phyloP scores from a whole-genome alignment of 2,329 filamentous ascomycete genomes.

The Trichoderma pleuroti region DNA sequence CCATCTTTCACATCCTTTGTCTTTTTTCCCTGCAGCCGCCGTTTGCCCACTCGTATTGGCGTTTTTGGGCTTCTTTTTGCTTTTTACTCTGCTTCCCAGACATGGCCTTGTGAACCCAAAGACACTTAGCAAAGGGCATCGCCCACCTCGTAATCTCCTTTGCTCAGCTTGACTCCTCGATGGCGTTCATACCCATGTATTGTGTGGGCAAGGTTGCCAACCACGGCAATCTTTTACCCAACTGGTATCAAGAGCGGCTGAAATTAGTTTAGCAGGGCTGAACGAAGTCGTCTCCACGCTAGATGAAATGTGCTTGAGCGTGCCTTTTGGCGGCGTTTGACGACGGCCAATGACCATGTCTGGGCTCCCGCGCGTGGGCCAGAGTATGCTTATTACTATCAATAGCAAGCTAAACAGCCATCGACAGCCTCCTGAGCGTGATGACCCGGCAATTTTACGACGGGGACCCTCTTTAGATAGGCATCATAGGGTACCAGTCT shows the following conservation, averaged over 20 bases:
- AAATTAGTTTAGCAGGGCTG: conserved; percentile 17
- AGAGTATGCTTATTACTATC: background rate
- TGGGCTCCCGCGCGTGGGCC: background rate
- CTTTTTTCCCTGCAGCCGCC: background rate
- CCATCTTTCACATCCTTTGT: background rate
- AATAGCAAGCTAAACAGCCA: background rate
- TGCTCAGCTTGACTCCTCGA: background rate
- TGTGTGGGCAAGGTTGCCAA: background rate
- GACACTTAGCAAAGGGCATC: background rate
- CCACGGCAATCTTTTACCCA: background rate
- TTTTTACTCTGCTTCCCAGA: background rate
- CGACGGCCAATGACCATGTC: background rate
- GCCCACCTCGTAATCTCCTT: background rate
- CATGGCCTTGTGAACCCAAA: background rate
- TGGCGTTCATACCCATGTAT: background rate
- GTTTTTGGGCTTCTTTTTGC: background rate
- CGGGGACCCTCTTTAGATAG: background rate
- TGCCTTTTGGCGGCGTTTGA: background rate
- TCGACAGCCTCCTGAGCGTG: background rate
- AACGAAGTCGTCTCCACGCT: conserved; percentile 7
- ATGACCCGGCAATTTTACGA: background rate
- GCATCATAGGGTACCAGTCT: background rate
- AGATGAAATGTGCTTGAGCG: background rate
- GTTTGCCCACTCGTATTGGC: background rate
- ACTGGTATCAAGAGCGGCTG: conserved; percentile 11